These are phyloP conservation scores for Acer negundo DNA, from an alignment of 345 rosid genomes.

Conservation along the genomic window DNA sequence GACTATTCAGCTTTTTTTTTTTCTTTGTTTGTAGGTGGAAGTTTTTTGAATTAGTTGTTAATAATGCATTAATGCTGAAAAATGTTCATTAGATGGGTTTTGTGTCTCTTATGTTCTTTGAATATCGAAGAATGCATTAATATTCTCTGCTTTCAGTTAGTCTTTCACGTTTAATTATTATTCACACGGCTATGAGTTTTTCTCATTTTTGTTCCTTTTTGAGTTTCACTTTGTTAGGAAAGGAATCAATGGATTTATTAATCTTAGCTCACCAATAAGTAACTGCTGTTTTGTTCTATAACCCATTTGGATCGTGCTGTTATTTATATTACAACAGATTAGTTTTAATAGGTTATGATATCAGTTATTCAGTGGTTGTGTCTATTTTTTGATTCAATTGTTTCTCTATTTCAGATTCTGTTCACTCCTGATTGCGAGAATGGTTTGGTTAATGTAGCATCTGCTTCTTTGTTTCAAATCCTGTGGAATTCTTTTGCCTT, in stretches of 20 bases:
- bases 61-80: slow-evolving; percentile 20
- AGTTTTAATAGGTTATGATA: neutral
- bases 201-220: neutral
- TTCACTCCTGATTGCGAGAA: slow-evolving; percentile 14
- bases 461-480: slow-evolving; percentile 1
- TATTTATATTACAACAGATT: neutral
- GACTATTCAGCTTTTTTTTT: neutral
- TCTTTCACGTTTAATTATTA: neutral
- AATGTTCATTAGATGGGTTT: neutral
- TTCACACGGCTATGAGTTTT: neutral
- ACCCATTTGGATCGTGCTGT: neutral
- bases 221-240: neutral
- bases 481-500: slow-evolving; percentile 2
- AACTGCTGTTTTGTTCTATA: neutral
- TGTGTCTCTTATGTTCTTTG: slow-evolving; percentile 7
- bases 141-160: neutral
- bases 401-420: slow-evolving; percentile 25
- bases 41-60: slow-evolving; percentile 27
- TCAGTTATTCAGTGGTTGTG: neutral
- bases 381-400: slow-evolving; percentile 10
- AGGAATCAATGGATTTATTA: slow-evolving; percentile 4
- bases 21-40: neutral
- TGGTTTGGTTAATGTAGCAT: slow-evolving; percentile 33
- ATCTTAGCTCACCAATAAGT: neutral
- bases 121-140: slow-evolving; percentile 14